Percentiles rank a stretch among this genome's conserved stretches.
These are phyloP conservation scores for Achlya hypogyna DNA, from an alignment of 352 stramenopile species.

Conservation along the genomic window DNA sequence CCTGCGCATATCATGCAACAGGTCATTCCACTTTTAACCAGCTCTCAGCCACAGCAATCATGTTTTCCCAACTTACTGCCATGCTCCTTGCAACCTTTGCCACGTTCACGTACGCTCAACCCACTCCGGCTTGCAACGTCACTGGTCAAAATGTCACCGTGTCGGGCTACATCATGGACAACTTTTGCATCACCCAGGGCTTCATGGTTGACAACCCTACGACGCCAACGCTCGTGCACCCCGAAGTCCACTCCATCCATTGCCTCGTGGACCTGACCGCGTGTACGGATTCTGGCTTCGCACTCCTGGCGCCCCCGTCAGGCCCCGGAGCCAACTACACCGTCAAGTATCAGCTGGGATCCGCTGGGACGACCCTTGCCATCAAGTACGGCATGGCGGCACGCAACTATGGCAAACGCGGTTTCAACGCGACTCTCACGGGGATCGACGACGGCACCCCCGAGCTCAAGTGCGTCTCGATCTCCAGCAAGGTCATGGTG, in stretches of 20 bases:
- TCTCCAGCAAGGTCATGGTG: constrained; percentile 1
- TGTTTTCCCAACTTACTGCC: not conserved
- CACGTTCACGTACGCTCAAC: not conserved
- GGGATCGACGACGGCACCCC: not conserved
- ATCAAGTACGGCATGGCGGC: constrained; percentile 5
- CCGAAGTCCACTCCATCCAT: constrained; percentile 27
- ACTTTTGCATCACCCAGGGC: constrained; percentile 26
- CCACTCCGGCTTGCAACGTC: not conserved
- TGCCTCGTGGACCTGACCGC: constrained; percentile 27
- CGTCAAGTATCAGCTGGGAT: constrained; percentile 2
- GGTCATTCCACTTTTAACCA: not conserved
- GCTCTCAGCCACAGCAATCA: not conserved
- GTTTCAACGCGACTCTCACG: constrained; percentile 10
- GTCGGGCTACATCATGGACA: constrained; percentile 30
- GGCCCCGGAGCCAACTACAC: not conserved
- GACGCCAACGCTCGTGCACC: constrained; percentile 20
- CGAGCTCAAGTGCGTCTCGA: constrained; percentile 6
- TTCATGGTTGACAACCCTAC: constrained; percentile 26
- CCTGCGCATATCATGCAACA: not conserved
- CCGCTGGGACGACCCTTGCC: not conserved
- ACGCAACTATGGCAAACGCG: not conserved
- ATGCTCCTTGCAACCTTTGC: not conserved
- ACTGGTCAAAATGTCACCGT: constrained; percentile 4
- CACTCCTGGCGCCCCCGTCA: constrained; percentile 13
- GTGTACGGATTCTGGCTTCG: constrained; percentile 23